These are phyloP conservation scores for Pelargonium exstipulatum DNA, from an alignment of 441 rosid species.

Conservation along the genomic window DNA sequence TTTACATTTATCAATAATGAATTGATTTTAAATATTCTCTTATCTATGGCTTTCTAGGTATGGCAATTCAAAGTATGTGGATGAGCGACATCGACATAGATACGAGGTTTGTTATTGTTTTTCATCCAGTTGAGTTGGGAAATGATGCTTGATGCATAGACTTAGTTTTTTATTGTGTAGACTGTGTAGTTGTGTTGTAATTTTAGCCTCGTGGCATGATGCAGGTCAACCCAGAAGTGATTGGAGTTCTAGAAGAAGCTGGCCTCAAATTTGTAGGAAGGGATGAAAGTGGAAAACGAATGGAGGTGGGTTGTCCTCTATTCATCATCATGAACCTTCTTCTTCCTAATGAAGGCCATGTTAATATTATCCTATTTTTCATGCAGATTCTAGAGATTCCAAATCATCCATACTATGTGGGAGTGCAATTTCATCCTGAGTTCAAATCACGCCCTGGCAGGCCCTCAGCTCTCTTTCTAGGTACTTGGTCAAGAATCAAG, in stretches of 20 bases:
- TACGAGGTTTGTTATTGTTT: slow-evolving; percentile 48
- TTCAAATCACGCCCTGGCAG: slow-evolving; percentile 62
- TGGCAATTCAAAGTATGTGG: slow-evolving; percentile 39
- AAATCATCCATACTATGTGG: slow-evolving; percentile 58
- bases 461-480: slow-evolving; percentile 65
- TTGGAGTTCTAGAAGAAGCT: slow-evolving; percentile 52
- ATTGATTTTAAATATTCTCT: no score
- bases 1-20: no score
- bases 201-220: slow-evolving; percentile 11
- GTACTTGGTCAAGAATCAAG: slow-evolving; percentile 24
- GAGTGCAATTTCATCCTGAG: slow-evolving; percentile 78
- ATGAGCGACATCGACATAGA: slow-evolving; percentile 66
- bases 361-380: background rate
- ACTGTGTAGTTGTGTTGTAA: slow-evolving; percentile 12
- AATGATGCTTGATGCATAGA: background rate
- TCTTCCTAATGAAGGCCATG: background rate
- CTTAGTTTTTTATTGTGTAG: slow-evolving; percentile 12
- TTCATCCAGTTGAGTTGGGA: slow-evolving; percentile 6
- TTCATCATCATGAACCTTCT: background rate
- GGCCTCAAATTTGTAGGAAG: slow-evolving; percentile 65
- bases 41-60: slow-evolving; percentile 28
- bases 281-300: slow-evolving; percentile 59
- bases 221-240: slow-evolving; percentile 65
- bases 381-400: slow-evolving; percentile 58
- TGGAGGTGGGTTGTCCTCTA: slow-evolving; percentile 46